Evolutionary conservation across 2,329 filamentous ascomycete species (phyloP).

Genomic region (Fusarium sp.): DNA sequence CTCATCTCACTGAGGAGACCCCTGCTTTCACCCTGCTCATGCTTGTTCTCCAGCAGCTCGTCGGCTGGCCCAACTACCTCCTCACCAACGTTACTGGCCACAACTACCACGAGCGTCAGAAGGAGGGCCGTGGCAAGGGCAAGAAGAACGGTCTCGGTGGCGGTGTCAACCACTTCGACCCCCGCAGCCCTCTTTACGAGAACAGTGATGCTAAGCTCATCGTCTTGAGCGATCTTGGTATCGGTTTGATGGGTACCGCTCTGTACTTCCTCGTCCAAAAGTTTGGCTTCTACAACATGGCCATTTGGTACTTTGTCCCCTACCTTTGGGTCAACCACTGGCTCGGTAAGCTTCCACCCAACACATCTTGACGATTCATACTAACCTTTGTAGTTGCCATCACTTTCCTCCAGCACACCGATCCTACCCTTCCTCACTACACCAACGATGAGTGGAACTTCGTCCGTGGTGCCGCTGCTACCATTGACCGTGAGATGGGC

Average conservation of each 20-base stretch:
- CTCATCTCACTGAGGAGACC: constrained; percentile 94
- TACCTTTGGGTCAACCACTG: constrained; percentile 99
- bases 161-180: constrained; percentile 96
- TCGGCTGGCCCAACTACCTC: constrained; percentile 95
- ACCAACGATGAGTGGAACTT: constrained; percentile 89
- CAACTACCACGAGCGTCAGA: constrained; percentile 91
- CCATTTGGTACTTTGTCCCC: constrained; percentile 94
- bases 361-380: not conserved
- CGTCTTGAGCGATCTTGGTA: constrained; percentile 85
- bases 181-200: constrained; percentile 89
- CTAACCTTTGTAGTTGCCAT: constrained; percentile 81
- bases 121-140: constrained; percentile 91
- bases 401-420: constrained; percentile 97
- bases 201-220: constrained; percentile 90
- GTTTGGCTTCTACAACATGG: constrained; percentile 87
- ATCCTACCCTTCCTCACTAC: constrained; percentile 95
- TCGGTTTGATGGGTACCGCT: constrained; percentile 70
- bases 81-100: constrained; percentile 94
- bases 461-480: constrained; percentile 91
- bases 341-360: constrained; percentile 77
- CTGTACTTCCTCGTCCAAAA: constrained; percentile 78
- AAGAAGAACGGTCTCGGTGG: constrained; percentile 84
- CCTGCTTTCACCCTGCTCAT: constrained; percentile 82
- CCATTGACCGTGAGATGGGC: constrained; percentile 96
- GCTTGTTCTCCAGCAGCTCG: constrained; percentile 86